phyloP scores from a whole-genome alignment of 257 asterid species.

The Misopates orontium region DNA sequence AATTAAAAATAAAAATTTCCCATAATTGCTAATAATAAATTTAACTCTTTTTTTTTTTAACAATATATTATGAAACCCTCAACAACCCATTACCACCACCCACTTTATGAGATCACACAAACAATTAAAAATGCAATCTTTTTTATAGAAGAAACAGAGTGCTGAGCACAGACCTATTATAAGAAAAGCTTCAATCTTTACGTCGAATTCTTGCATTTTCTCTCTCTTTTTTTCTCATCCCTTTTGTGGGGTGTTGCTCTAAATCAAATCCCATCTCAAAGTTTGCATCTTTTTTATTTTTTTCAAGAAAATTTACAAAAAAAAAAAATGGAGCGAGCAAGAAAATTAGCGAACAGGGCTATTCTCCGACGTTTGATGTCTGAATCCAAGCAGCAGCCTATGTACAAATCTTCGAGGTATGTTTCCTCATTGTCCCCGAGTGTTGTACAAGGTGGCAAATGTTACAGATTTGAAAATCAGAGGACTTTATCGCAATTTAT shows the following conservation, averaged over 20 bases:
- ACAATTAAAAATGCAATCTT: slow-evolving; percentile 23
- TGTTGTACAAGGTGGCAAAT: slow-evolving; percentile 36
- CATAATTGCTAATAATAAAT: neutral
- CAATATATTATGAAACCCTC: slow-evolving; percentile 17
- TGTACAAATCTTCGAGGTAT: slow-evolving; percentile 57
- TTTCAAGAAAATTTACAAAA: neutral
- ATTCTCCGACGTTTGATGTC: slow-evolving; percentile 66
- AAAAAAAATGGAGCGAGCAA: slow-evolving; percentile 67
- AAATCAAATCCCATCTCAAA: neutral
- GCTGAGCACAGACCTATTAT: slow-evolving; percentile 19
- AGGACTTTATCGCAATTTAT: slow-evolving; percentile 29
- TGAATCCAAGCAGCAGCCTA: slow-evolving; percentile 47
- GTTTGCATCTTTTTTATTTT: neutral
- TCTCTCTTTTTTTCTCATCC: slow-evolving; percentile 19
- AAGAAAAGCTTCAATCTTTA: slow-evolving; percentile 7
- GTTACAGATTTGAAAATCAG: slow-evolving; percentile 7
- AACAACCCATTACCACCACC: slow-evolving; percentile 57
- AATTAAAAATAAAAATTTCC: neutral
- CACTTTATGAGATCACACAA: slow-evolving; percentile 38
- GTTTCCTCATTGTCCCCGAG: slow-evolving; percentile 69
- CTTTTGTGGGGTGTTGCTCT: slow-evolving; percentile 22
- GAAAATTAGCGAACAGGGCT: slow-evolving; percentile 67
- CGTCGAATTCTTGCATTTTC: slow-evolving; percentile 11
- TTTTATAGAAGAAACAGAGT: slow-evolving; percentile 6
- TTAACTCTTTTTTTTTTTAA: neutral